Conservation (phyloP, 305 asterid species). For the Coffea humblotiana region DNA sequence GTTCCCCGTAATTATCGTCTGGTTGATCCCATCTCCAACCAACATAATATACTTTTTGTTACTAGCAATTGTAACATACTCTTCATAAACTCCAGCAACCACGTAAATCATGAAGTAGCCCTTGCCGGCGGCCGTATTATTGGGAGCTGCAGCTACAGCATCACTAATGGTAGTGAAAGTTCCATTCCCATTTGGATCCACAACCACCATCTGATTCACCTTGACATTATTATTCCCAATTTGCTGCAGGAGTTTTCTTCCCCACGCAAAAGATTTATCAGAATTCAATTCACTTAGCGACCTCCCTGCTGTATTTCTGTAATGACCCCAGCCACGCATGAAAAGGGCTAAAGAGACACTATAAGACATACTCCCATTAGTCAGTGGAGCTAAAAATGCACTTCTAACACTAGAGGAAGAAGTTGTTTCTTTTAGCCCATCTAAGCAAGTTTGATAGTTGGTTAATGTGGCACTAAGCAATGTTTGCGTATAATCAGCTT, state of each 20-base stretch:
- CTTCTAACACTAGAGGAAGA: conserved; percentile 2
- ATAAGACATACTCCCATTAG: conserved; percentile 22
- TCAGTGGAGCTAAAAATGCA: conserved; percentile 24
- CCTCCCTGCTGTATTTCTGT: background rate
- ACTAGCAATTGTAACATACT: conserved; percentile 27
- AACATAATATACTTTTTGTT: conserved; percentile 30
- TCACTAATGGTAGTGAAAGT: conserved; percentile 20
- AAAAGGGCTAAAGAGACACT: conserved; percentile 34
- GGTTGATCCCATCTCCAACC: conserved; percentile 34
- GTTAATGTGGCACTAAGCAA: conserved; percentile 35
- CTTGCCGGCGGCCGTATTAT: conserved; percentile 12
- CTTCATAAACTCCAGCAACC: conserved; percentile 27
- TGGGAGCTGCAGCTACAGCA: conserved; percentile 33
- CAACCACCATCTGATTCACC: conserved; percentile 25
- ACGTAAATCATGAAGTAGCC: conserved; percentile 31
- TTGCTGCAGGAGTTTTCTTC: conserved; percentile 23
- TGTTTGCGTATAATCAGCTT: conserved; percentile 20
- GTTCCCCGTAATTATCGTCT: conserved; percentile 31
- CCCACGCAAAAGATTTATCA: background rate
- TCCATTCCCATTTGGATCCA: conserved; percentile 24
- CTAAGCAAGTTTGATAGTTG: conserved; percentile 33
- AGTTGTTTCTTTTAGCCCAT: conserved; percentile 22
- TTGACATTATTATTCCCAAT: background rate
- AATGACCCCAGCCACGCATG: conserved; percentile 27
- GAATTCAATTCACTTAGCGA: background rate